Conservation (phyloP, 225 moss, liverwort and hornwort genomes). For the Climacium dendroides region DNA sequence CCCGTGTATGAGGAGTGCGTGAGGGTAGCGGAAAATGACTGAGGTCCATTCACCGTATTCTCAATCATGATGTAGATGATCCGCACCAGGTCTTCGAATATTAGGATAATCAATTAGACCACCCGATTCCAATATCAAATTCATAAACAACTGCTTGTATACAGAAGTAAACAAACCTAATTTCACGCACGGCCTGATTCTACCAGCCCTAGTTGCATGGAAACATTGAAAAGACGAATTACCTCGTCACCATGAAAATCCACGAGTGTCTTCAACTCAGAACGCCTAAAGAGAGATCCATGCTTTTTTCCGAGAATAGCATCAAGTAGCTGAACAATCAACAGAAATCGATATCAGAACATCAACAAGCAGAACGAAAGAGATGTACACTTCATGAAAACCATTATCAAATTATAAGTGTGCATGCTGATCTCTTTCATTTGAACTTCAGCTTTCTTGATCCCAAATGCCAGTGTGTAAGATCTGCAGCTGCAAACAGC, state of each 20-base stretch:
- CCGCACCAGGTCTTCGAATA: not conserved
- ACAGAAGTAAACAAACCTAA: not conserved
- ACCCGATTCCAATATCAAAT: not conserved
- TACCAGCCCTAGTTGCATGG: not conserved
- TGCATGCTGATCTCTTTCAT: not conserved
- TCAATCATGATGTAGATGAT: not conserved
- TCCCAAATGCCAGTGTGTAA: not conserved
- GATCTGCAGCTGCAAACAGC: not conserved
- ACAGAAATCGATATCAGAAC: not conserved
- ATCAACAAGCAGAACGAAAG: not conserved
- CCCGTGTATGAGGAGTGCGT: not conserved
- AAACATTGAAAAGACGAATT: not conserved
- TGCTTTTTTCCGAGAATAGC: conserved; percentile 59
- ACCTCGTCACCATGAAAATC: conserved; percentile 90
- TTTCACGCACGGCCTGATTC: not conserved
- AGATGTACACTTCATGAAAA: not conserved
- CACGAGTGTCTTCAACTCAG: conserved; percentile 85
- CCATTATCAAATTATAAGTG: not conserved
- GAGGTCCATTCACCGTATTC: not conserved
- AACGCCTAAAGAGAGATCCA: conserved; percentile 75
- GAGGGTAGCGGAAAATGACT: not conserved
- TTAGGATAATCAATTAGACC: not conserved
- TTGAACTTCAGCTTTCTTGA: not conserved
- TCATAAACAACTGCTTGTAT: not conserved
- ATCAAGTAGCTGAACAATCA: conserved; percentile 55